Evolutionary conservation across 805 yeast species (phyloP).

Genomic region (Pichia exigua): DNA sequence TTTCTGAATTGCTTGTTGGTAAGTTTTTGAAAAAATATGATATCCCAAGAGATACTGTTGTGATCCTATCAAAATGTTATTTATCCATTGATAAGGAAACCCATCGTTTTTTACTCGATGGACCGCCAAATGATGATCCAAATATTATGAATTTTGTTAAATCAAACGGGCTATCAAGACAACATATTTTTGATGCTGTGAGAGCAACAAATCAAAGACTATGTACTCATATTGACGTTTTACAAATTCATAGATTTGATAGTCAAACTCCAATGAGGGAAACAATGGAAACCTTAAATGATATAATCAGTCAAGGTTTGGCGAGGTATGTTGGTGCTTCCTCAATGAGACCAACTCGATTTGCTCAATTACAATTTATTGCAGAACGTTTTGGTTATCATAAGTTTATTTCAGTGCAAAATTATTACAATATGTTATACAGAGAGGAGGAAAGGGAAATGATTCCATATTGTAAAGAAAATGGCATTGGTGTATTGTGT

Average conservation of each 20-base stretch:
- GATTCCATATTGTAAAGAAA: conserved; percentile 43
- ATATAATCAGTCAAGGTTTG: conserved; percentile 37
- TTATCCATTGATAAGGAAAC: conserved; percentile 8
- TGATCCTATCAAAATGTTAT: conserved; percentile 23
- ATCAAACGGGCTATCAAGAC: conserved; percentile 34
- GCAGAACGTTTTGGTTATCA: conserved; percentile 52
- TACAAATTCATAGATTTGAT: conserved; percentile 52
- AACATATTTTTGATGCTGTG: conserved; percentile 40
- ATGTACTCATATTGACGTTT: conserved; percentile 45
- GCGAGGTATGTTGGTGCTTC: conserved; percentile 56
- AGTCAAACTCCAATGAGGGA: conserved; percentile 40
- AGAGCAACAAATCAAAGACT: conserved; percentile 34
- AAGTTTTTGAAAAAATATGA: conserved; percentile 22
- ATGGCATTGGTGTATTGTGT: conserved; percentile 50
- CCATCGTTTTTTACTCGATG: conserved; percentile 5
- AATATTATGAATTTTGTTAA: conserved; percentile 19
- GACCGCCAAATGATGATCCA: neutral
- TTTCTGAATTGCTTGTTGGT: conserved; percentile 21
- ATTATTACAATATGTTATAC: conserved; percentile 44
- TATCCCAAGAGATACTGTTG: conserved; percentile 25
- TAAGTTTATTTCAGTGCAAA: conserved; percentile 53
- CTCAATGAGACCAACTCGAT: conserved; percentile 48
- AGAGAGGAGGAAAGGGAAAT: conserved; percentile 56
- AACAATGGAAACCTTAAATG: conserved; percentile 48
- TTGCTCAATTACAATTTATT: conserved; percentile 42